Conservation (phyloP, 441 rosid species). For the Euphorbia celastroides region DNA sequence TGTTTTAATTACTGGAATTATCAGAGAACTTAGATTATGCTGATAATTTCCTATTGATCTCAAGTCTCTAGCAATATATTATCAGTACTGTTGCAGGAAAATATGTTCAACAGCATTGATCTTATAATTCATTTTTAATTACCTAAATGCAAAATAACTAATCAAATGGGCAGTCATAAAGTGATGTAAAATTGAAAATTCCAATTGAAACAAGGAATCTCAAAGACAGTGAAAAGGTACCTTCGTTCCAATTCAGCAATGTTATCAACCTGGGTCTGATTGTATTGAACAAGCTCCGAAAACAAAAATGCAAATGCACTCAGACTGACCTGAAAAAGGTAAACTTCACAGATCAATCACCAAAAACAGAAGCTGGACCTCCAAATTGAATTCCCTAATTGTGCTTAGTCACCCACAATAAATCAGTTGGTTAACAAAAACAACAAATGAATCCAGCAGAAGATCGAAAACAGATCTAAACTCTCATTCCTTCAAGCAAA, state of each 20-base stretch:
- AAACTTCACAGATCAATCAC: background rate
- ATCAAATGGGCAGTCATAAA: background rate
- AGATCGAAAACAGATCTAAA: slow-evolving; percentile 4
- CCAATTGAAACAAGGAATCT: background rate
- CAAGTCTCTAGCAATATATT: background rate
- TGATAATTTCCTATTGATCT: slow-evolving; percentile 1
- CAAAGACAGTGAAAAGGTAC: slow-evolving; percentile 24
- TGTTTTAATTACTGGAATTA: slow-evolving; percentile 4
- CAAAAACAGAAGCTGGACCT: background rate
- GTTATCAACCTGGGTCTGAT: slow-evolving; percentile 94
- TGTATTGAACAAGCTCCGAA: slow-evolving; percentile 96
- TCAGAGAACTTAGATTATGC: background rate
- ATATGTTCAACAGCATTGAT: background rate
- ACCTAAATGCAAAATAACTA: background rate
- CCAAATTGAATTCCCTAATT: background rate
- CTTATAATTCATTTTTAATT: background rate
- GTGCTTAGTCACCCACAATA: background rate
- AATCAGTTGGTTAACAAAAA: background rate
- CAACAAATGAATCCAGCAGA: background rate
- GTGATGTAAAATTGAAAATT: background rate
- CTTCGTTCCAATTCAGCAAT: slow-evolving; percentile 89
- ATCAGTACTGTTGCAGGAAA: background rate
- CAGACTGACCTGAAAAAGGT: slow-evolving; percentile 67
- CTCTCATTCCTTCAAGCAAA: background rate
- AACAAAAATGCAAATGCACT: slow-evolving; percentile 89